A percentile compares a stretch with the other conserved stretches of the same genome.
These are phyloP conservation scores for Alternaria arbusti DNA, from an alignment of 2,329 filamentous ascomycete species.

Conservation along the genomic window DNA sequence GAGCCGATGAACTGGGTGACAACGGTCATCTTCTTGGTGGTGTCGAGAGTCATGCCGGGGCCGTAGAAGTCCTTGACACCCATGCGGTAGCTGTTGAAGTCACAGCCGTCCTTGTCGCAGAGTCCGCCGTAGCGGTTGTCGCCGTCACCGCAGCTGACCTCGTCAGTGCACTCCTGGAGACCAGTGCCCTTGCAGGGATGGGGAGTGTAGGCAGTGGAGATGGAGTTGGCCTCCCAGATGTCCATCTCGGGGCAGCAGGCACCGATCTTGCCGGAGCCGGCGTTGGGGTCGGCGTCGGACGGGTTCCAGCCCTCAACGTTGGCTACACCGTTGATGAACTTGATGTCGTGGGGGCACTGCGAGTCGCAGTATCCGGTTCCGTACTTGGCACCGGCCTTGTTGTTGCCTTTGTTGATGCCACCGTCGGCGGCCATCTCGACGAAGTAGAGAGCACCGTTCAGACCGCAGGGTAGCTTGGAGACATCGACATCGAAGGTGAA, in stretches of 20 bases:
- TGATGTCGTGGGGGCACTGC: slow-evolving; percentile 56
- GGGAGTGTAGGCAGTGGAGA: slow-evolving; percentile 67
- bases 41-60: slow-evolving; percentile 56
- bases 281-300: slow-evolving; percentile 61
- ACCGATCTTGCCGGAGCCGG: slow-evolving; percentile 61
- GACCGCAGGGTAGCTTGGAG: slow-evolving; percentile 69
- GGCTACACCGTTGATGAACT: slow-evolving; percentile 60
- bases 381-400: slow-evolving; percentile 61
- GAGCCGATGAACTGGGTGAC: slow-evolving; percentile 59
- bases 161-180: slow-evolving; percentile 61
- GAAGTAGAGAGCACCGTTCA: slow-evolving; percentile 66
- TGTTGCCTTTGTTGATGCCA: slow-evolving; percentile 60
- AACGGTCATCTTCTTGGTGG: slow-evolving; percentile 55
- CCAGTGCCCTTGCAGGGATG: slow-evolving; percentile 65
- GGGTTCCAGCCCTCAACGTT: slow-evolving; percentile 63
- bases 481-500: slow-evolving; percentile 56
- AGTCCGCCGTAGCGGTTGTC: slow-evolving; percentile 64
- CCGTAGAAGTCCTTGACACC: slow-evolving; percentile 70
- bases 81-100: slow-evolving; percentile 67
- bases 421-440: slow-evolving; percentile 65
- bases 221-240: not conserved
- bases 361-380: slow-evolving; percentile 59
- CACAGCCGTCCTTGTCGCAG: slow-evolving; percentile 74
- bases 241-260: slow-evolving; percentile 72
- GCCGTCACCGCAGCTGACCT: slow-evolving; percentile 46